Evolutionary conservation across 306 rosid genomes (phyloP), one percentile per base, ranked within the genome.

Genomic region (Leucaena leucocephala): DNA sequence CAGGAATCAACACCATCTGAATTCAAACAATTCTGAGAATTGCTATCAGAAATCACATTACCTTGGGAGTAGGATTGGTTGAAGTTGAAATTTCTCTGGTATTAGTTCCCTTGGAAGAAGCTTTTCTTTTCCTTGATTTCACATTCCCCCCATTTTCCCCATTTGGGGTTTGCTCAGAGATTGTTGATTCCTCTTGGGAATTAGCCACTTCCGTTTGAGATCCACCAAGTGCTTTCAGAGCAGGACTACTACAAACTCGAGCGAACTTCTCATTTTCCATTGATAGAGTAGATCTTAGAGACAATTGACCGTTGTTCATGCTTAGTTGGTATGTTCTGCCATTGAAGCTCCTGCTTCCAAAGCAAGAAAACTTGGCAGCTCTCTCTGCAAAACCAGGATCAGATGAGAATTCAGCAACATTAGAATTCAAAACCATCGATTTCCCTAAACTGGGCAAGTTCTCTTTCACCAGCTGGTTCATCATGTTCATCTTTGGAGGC

Each of bases 341-440:
- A 76, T 91, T 91, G 85, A 90, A 92, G 80, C 96, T 95, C 78
- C 88, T 84, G 78, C 97, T 95, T 0, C 98, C 98, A 73, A 95
- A 95, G 82, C 96, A 91, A 19, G 98, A 92, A 71, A 95, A 88
- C 80, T 89, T 91, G 4, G 98, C 97, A 21, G 98, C 98, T 42
- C 98, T 85, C 79, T 87, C 98, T 8, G 88, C 98, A 74, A 95
- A 95, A 17, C 98, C 98, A 40, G 97, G 98, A 80, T 95, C 98
- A 39, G 90, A 72, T 0, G 95, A 87, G 81, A 94, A 90, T 61
- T 87, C 91, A 0, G 87, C 86, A 8, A 94, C 87, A 66, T 65
- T 80, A 36, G 98, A 86, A 86, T 82, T 92, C 86, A 90, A 39
- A 21, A 83, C 77, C 88, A 83, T 57, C 46, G 87, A 48, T 36